These are phyloP conservation scores for Oryza brachyantha DNA, from an alignment of 176 grass and related monocot species.

Conservation along the genomic window DNA sequence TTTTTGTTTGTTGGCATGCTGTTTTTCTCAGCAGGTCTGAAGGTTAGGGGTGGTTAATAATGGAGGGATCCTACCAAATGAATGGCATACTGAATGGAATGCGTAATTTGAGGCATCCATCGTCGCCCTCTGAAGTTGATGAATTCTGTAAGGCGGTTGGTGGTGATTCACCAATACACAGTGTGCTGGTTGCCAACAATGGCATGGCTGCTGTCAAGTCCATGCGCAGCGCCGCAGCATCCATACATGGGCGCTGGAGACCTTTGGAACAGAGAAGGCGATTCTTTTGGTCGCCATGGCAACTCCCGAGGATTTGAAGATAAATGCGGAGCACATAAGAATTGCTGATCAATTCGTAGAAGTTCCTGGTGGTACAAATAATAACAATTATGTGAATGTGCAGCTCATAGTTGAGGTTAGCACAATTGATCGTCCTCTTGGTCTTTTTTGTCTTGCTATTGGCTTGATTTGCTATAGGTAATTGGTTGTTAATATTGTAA, in stretches of 20 bases:
- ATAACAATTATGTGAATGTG: constrained; percentile 98
- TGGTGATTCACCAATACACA: constrained; percentile 75
- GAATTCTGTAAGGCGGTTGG: constrained; percentile 80
- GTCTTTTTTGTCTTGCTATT: neutral
- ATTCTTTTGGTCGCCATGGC: constrained; percentile 98
- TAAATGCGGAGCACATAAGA: constrained; percentile 97
- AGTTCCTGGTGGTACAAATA: constrained; percentile 94
- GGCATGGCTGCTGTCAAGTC: constrained; percentile 98
- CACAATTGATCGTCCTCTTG: neutral
- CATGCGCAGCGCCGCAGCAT: constrained; percentile 87
- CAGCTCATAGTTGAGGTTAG: constrained; percentile 97
- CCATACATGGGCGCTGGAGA: constrained; percentile 80
- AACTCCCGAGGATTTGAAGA: constrained; percentile 93
- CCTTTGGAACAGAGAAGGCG: constrained; percentile 87
- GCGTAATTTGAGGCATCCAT: constrained; percentile 42
- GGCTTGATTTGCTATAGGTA: neutral
- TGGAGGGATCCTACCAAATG: constrained; percentile 43
- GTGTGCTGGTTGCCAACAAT: constrained; percentile 94
- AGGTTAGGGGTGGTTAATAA: constrained; percentile 27
- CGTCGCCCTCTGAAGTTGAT: constrained; percentile 50
- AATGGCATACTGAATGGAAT: constrained; percentile 45
- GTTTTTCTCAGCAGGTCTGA: constrained; percentile 40
- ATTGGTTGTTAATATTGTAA: constrained; percentile 29
- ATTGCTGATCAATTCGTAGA: constrained; percentile 97
- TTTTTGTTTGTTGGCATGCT: neutral